Evolutionary conservation across 345 rosid genomes (phyloP), one percentile per base, ranked within the genome.

Genomic region (Anacardium occidentale): DNA sequence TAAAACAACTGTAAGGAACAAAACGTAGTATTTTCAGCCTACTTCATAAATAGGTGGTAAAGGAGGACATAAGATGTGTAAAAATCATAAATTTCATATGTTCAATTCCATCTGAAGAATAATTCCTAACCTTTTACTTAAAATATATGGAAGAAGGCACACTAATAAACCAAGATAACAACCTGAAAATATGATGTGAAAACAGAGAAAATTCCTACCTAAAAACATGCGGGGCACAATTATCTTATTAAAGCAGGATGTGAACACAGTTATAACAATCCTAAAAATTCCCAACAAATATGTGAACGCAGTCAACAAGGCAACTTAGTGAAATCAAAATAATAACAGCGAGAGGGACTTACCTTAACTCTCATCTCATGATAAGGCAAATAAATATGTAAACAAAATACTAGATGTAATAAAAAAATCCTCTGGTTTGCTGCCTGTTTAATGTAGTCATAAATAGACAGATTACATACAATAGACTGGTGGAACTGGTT

Each of bases 391-490:
- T 24, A 52, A 59, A 21, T 32, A 13, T 15, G 42, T 37, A 37
- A 70, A 48, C 12, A 60, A 48, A 60, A 48, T 50, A 70, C 48
- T 13, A 47, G 58, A 17, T 48, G 57, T n/a, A 50, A 29, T 9
- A 2, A 32, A 34, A 20, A 21, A 70, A 58, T 45, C 56, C 21
- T 20, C 26, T 1, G 20, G 45, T 71, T 62, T 5, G 32, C 40
- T 0, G 50, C 24, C 37, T 32, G 52, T 68, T 20, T 20, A 51
- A 62, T 51, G 34, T 48, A 5, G 52, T 18, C 48, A 25, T 53
- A 72, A 68, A 29, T 56, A 75, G 67, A 52, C 60, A 44, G 50
- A 54, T 71, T 71, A 64, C 65, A 72, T 75, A 75, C 79, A 72
- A 34, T 72, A 42, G 75, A 70, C 12, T 25, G 40, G 20, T 15